Conservation (phyloP, 352 stramenopile species). For the Phytophthora citricola region DNA sequence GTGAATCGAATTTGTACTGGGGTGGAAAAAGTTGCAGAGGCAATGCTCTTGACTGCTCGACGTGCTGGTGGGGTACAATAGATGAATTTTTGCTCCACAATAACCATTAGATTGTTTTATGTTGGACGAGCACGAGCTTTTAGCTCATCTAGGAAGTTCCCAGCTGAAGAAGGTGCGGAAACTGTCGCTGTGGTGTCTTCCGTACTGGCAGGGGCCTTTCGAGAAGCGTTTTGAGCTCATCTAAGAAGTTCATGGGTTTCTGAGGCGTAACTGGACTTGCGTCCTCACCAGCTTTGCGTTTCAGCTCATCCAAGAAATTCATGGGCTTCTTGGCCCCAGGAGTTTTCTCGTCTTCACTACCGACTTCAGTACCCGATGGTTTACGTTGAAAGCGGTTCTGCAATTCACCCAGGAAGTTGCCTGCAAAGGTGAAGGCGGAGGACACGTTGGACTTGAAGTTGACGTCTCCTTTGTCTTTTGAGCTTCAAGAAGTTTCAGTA, state of each 20-base stretch:
- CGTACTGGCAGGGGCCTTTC: slow-evolving; percentile 1
- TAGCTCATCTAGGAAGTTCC: slow-evolving; percentile 48
- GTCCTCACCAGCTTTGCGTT: slow-evolving; percentile 25
- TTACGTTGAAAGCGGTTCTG: slow-evolving; percentile 39
- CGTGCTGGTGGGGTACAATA: neutral
- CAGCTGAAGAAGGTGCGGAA: slow-evolving; percentile 4
- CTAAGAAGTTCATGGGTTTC: slow-evolving; percentile 45
- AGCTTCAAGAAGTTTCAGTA: slow-evolving; percentile 53
- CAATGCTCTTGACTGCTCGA: slow-evolving; percentile 24
- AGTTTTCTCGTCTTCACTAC: neutral
- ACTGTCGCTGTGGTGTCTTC: neutral
- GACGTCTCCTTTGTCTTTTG: slow-evolving; percentile 28
- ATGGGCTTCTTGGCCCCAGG: slow-evolving; percentile 7
- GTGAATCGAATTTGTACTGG: slow-evolving; percentile 10
- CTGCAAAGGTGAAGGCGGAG: slow-evolving; percentile 26
- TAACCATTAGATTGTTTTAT: neutral
- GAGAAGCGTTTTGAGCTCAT: slow-evolving; percentile 54
- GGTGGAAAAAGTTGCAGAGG: slow-evolving; percentile 26
- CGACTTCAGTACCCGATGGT: slow-evolving; percentile 1
- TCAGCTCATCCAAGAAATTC: slow-evolving; percentile 68
- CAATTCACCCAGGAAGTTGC: slow-evolving; percentile 51
- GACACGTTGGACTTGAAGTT: neutral
- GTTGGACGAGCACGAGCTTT: slow-evolving; percentile 32
- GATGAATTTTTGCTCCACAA: neutral
- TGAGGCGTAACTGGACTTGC: neutral